Evolutionary conservation across 148 eudicot genomes (phyloP).

Genomic region (Vaccinium vitisidaea): DNA sequence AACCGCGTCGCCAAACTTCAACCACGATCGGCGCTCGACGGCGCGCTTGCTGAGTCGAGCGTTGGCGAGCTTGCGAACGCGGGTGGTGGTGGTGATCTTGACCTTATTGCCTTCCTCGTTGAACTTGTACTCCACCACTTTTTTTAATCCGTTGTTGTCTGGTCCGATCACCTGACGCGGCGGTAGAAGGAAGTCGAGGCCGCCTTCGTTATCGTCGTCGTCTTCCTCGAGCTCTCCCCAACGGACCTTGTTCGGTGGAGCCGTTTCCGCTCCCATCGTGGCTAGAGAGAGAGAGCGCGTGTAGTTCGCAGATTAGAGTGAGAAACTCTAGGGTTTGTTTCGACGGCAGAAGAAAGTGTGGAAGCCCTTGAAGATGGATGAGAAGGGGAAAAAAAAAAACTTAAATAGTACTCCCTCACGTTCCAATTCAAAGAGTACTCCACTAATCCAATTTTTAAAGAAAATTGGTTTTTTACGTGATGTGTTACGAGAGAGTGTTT

Average conservation of each 20-base stretch:
- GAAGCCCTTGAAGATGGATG: not conserved
- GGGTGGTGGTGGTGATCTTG: constrained; percentile 60
- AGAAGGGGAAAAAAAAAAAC: not conserved
- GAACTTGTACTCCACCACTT: constrained; percentile 67
- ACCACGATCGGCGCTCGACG: constrained; percentile 69
- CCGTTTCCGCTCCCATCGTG: constrained; percentile 9
- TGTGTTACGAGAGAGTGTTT: no score
- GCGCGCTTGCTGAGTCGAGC: constrained; percentile 72
- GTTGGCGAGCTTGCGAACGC: constrained; percentile 64
- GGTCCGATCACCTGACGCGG: constrained; percentile 72
- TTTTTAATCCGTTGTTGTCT: constrained; percentile 62
- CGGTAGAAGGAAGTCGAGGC: constrained; percentile 54
- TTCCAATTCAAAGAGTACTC: no score
- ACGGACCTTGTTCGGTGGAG: constrained; percentile 35
- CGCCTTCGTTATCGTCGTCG: constrained; percentile 50
- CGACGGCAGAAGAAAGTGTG: not conserved
- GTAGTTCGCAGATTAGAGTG: not conserved
- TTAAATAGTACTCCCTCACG: no score
- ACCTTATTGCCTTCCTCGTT: constrained; percentile 69
- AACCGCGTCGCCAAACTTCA: constrained; percentile 77
- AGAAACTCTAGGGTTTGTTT: not conserved
- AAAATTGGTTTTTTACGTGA: no score
- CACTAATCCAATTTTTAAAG: no score
- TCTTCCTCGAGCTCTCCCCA: constrained; percentile 79
- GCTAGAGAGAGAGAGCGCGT: not conserved